phyloP scores from a whole-genome alignment of 805 yeast genomes.

The Zygoascus biomembranicola region DNA sequence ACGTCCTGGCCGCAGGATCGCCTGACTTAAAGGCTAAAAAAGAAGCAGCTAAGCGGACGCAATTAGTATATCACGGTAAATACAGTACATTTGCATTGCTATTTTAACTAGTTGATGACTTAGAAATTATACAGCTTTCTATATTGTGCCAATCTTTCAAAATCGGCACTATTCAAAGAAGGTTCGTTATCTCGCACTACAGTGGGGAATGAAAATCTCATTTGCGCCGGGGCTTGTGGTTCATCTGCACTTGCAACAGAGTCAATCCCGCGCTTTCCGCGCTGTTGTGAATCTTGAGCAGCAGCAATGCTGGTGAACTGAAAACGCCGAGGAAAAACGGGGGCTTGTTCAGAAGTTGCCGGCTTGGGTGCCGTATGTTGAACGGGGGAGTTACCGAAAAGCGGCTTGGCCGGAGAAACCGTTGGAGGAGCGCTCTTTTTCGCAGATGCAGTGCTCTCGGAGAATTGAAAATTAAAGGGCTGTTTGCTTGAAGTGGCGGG shows the following conservation, averaged over 20 bases:
- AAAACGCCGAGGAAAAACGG: neutral
- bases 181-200: neutral
- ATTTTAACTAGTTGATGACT: too few species aligned
- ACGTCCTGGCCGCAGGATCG: too few species aligned
- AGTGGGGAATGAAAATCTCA: neutral
- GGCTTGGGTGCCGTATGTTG: neutral
- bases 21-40: too few species aligned
- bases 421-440: neutral
- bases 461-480: neutral
- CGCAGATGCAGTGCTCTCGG: neutral
- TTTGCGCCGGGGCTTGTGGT: neutral
- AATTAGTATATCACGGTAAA: too few species aligned
- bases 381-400: neutral
- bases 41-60: too few species aligned
- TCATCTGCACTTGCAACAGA: neutral
- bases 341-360: neutral
- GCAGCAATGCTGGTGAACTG: neutral
- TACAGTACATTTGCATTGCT: too few species aligned
- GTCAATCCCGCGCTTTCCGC: neutral
- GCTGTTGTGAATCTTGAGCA: neutral
- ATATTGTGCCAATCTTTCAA: neutral
- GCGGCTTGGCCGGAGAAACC: slow-evolving; percentile 1
- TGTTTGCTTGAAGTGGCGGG: neutral
- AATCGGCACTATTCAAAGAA: neutral
- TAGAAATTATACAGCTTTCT: neutral